Conservation (phyloP, 805 yeast species). For the Schwanniomyces pseudopolymorphus region DNA sequence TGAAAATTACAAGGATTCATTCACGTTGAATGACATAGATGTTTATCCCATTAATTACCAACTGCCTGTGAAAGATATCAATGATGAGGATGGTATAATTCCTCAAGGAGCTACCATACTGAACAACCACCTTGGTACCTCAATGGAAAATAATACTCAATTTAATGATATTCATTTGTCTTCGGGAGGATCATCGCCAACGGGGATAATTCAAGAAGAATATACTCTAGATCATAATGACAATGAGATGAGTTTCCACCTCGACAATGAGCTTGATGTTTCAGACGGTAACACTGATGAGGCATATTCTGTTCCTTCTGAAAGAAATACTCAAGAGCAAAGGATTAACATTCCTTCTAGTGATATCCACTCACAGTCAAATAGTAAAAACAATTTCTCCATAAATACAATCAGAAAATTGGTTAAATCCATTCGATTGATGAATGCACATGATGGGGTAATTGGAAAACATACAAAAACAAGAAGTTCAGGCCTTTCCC, state of each 20-base stretch:
- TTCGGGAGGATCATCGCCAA: background rate
- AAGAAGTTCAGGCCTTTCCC: background rate
- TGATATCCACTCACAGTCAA: background rate
- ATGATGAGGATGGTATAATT: background rate
- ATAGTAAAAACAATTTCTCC: slow-evolving; percentile 5
- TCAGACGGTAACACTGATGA: background rate
- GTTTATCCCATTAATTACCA: background rate
- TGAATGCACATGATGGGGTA: background rate
- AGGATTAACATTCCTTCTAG: background rate
- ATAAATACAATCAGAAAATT: slow-evolving; percentile 15
- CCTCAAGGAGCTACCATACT: background rate
- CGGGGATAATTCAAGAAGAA: slow-evolving; percentile 10
- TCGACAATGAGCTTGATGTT: slow-evolving; percentile 3
- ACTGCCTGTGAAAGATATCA: background rate
- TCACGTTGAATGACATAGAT: background rate
- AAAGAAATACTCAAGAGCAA: background rate
- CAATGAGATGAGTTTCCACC: background rate
- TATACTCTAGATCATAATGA: slow-evolving; percentile 10
- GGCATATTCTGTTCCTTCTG: background rate
- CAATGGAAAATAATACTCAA: background rate
- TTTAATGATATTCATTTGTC: background rate
- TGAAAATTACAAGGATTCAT: background rate
- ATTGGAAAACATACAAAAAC: background rate
- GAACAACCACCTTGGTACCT: background rate
- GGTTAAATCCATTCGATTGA: slow-evolving; percentile 9